phyloP scores from a whole-genome alignment of 345 rosid species.

The Reutealis trisperma region DNA sequence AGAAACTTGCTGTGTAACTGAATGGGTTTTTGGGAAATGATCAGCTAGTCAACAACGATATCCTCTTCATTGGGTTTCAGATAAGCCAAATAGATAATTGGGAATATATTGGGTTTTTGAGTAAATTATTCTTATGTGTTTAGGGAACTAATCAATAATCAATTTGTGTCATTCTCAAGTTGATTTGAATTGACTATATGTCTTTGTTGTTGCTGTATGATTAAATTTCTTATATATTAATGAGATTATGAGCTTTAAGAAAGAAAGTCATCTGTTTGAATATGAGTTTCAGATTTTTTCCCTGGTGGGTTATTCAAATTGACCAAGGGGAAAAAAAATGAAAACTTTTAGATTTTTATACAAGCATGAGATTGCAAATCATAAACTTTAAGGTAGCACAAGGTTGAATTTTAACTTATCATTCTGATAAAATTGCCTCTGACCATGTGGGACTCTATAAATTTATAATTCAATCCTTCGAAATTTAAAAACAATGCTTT shows the following conservation, averaged over 20 bases:
- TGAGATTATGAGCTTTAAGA: neutral
- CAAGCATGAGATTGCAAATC: neutral
- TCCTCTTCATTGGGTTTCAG: neutral
- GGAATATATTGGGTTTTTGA: neutral
- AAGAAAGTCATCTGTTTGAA: neutral
- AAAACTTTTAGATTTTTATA: neutral
- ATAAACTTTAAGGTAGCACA: neutral
- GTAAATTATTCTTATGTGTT: neutral
- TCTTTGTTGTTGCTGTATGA: neutral
- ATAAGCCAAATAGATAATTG: no score
- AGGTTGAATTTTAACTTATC: neutral
- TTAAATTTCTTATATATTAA: neutral
- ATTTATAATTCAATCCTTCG: neutral
- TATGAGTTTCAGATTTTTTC: neutral
- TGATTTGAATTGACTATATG: neutral
- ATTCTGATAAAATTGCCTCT: neutral
- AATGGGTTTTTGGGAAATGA: neutral
- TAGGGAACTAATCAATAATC: neutral
- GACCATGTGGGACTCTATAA: neutral
- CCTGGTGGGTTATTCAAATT: neutral
- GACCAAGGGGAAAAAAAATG: neutral
- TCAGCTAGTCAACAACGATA: neutral
- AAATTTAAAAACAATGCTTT: neutral
- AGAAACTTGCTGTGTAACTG: neutral
- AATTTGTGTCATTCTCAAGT: neutral